A percentile compares a stretch with the other conserved stretches of the same genome.
phyloP scores from a whole-genome alignment of 2,329 filamentous ascomycete species.

The Cryphonectria parasitica region DNA sequence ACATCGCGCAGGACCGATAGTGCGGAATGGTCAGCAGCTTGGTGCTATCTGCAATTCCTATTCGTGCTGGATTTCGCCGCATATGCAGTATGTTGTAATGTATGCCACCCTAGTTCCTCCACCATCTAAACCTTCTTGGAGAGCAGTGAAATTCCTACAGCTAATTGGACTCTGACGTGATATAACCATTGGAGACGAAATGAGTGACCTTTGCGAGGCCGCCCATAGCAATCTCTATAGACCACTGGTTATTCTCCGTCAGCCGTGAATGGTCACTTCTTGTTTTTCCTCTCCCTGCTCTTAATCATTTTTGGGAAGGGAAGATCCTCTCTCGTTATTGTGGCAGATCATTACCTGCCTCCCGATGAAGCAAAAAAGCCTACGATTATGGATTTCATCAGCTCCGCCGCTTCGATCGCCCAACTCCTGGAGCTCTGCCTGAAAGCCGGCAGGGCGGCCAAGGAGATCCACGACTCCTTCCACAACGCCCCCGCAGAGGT shows the following conservation, averaged over 20 bases:
- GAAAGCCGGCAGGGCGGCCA: background rate
- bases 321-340: too few species aligned
- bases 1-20: background rate
- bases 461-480: background rate
- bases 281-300: background rate
- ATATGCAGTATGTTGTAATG: background rate
- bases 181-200: background rate
- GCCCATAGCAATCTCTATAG: background rate
- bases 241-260: background rate
- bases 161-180: background rate
- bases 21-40: background rate
- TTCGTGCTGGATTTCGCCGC: background rate
- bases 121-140: background rate
- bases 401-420: conserved; percentile 1
- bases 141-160: background rate
- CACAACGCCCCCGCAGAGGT: background rate
- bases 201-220: background rate
- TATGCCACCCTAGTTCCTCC: background rate
- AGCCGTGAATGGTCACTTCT: background rate
- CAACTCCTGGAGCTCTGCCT: background rate
- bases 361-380: background rate
- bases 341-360: background rate
- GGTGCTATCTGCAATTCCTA: background rate
- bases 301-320: too few species aligned
- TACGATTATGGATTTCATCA: background rate